phyloP scores from a whole-genome alignment of 2,329 filamentous ascomycete genomes.

The Talaromyces albobiverticillius region DNA sequence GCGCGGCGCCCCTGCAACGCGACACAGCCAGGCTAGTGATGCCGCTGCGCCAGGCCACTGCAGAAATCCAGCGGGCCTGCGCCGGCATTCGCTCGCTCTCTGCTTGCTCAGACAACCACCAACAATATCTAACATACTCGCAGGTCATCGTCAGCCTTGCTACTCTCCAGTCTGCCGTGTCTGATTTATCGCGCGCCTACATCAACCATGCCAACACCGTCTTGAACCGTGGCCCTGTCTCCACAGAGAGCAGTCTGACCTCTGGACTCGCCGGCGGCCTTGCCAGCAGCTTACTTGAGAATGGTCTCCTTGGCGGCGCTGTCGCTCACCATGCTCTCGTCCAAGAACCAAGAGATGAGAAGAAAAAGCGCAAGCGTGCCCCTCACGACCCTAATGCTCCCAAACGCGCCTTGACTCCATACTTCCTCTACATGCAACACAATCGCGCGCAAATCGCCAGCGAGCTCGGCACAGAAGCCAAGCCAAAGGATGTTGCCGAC shows the following conservation, averaged over 20 bases:
- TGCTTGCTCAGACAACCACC: constrained; percentile 2
- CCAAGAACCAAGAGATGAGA: constrained; percentile 50
- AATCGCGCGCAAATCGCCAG: constrained; percentile 77
- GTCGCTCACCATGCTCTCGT: constrained; percentile 34
- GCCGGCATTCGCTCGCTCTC: constrained; percentile 9
- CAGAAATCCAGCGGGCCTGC: constrained; percentile 13
- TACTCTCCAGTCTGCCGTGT: constrained; percentile 74
- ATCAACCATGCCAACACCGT: constrained; percentile 84
- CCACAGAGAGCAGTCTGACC: constrained; percentile 52
- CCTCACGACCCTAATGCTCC: constrained; percentile 88
- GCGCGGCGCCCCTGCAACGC: constrained; percentile 11
- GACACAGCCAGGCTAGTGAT: not conserved
- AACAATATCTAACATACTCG: constrained; percentile 25
- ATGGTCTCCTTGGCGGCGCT: constrained; percentile 38
- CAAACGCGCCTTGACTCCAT: constrained; percentile 89
- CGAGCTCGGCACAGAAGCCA: constrained; percentile 70
- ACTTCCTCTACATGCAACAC: constrained; percentile 91
- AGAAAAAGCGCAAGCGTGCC: constrained; percentile 88
- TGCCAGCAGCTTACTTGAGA: constrained; percentile 43
- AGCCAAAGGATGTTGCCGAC: constrained; percentile 82
- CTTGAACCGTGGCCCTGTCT: constrained; percentile 59
- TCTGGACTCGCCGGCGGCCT: constrained; percentile 39
- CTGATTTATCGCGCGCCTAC: constrained; percentile 77
- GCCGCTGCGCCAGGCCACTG: constrained; percentile 6
- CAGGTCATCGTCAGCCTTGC: constrained; percentile 76